Conservation (phyloP, 192 early-diverging fungal genomes). For the Rhizophagus clarus region DNA sequence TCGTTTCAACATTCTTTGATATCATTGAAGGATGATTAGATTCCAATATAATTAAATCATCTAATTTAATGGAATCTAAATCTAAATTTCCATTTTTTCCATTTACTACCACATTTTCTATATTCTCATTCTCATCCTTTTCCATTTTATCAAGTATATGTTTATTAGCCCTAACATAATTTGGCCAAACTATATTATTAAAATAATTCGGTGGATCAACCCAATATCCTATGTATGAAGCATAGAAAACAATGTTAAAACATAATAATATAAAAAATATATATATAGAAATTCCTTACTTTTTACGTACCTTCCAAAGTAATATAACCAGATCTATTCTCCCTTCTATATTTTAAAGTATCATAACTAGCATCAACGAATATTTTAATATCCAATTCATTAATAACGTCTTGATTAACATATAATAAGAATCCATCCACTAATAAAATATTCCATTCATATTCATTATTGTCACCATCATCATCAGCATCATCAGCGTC, state of each 20-base stretch:
- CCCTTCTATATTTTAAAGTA: slow-evolving; percentile 65
- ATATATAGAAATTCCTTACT: neutral
- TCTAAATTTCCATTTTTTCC: no score
- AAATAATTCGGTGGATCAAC: slow-evolving; percentile 77
- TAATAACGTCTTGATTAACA: slow-evolving; percentile 46
- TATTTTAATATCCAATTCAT: slow-evolving; percentile 52
- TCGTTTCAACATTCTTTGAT: neutral
- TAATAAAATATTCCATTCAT: slow-evolving; percentile 46
- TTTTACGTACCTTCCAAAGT: slow-evolving; percentile 68
- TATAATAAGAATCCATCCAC: slow-evolving; percentile 86
- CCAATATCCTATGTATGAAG: slow-evolving; percentile 71
- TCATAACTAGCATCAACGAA: slow-evolving; percentile 62
- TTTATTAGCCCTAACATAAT: slow-evolving; percentile 54
- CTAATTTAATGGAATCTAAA: neutral
- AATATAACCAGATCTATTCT: slow-evolving; percentile 64
- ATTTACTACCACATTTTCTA: no score
- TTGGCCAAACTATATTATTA: slow-evolving; percentile 77
- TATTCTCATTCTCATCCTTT: neutral
- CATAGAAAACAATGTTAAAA: no score
- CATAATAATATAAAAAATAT: neutral
- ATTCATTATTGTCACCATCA: neutral
- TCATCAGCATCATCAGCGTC: neutral
- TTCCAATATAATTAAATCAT: neutral
- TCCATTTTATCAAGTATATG: slow-evolving; percentile 34
- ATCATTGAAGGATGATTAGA: neutral